Evolutionary conservation across 192 early-diverging fungal genomes (phyloP).

Genomic region (Gryganskiella cystojenkinii): DNA sequence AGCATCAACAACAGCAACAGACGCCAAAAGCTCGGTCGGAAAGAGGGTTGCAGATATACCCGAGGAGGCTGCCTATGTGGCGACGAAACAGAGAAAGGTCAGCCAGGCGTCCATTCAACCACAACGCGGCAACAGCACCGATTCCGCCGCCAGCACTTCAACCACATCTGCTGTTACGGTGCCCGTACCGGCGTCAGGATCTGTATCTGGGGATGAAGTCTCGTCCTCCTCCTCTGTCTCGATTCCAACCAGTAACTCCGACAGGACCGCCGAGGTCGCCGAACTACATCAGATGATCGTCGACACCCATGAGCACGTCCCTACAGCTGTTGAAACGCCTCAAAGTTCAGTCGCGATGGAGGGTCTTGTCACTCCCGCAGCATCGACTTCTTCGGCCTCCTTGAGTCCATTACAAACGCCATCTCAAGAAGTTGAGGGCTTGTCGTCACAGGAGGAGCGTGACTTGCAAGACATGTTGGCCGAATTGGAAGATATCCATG

Average conservation of each 20-base stretch:
- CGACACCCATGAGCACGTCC: too few relatives aligned
- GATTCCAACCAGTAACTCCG: too few relatives aligned
- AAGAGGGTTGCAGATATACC: slow-evolving; percentile 46
- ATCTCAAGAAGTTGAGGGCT: not conserved
- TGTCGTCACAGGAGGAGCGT: slow-evolving; percentile 4
- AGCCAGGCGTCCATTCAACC: slow-evolving; percentile 25
- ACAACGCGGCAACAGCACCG: slow-evolving; percentile 3
- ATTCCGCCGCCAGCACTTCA: too few relatives aligned
- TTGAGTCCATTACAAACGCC: not conserved
- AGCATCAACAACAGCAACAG: not conserved
- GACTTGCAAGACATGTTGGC: slow-evolving; percentile 12
- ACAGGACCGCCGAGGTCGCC: too few relatives aligned
- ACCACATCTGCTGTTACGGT: too few relatives aligned
- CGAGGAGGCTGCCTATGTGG: slow-evolving; percentile 11
- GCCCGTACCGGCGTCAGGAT: too few relatives aligned
- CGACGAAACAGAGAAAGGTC: slow-evolving; percentile 45
- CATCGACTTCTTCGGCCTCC: not conserved
- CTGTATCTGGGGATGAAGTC: too few relatives aligned
- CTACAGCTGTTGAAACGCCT: too few relatives aligned
- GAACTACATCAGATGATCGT: too few relatives aligned
- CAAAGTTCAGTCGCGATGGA: too few relatives aligned
- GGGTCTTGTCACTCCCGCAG: not conserved
- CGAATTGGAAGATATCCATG: slow-evolving; percentile 20
- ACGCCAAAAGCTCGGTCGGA: not conserved
- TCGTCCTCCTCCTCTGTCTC: too few relatives aligned